These are phyloP conservation scores for Cryptococcus deneoformans DNA, from an alignment of 1,284 basidiomycete species.

Conservation along the genomic window DNA sequence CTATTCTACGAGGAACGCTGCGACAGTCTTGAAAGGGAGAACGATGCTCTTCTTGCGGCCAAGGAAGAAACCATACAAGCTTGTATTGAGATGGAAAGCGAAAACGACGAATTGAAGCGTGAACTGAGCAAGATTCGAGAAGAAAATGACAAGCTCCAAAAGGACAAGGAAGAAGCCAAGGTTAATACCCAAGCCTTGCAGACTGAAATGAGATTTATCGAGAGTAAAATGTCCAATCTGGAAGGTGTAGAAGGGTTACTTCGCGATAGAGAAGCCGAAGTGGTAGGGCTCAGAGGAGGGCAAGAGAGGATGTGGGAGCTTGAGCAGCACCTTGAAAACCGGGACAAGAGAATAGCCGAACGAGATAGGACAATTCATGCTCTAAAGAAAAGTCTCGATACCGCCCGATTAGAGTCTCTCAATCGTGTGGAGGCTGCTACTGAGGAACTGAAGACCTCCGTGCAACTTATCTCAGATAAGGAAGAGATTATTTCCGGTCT, in stretches of 20 bases:
- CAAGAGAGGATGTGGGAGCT: not conserved
- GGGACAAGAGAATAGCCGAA: slow-evolving; percentile 4
- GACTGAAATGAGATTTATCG: slow-evolving; percentile 6
- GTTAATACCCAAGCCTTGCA: slow-evolving; percentile 2
- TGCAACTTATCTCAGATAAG: not conserved
- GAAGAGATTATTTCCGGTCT: not conserved
- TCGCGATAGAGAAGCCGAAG: slow-evolving; percentile 2
- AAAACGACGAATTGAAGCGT: not conserved
- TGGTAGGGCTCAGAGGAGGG: not conserved
- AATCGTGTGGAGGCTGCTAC: not conserved
- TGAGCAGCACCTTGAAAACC: not conserved
- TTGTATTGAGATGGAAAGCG: not conserved
- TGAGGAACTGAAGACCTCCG: not conserved
- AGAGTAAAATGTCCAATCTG: slow-evolving; percentile 1
- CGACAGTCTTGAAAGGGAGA: slow-evolving; percentile 3
- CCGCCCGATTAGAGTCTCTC: no score
- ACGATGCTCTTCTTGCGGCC: not conserved
- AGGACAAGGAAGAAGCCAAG: slow-evolving; percentile 4
- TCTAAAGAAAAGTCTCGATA: no score
- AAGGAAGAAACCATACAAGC: not conserved
- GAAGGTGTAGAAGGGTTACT: not conserved
- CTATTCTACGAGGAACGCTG: slow-evolving; percentile 7
- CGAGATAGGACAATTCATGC: slow-evolving; percentile 6
- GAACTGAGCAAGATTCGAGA: not conserved
- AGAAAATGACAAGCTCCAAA: not conserved